phyloP scores from a whole-genome alignment of 106 monocot genomes.

The Chionographis japonica region DNA sequence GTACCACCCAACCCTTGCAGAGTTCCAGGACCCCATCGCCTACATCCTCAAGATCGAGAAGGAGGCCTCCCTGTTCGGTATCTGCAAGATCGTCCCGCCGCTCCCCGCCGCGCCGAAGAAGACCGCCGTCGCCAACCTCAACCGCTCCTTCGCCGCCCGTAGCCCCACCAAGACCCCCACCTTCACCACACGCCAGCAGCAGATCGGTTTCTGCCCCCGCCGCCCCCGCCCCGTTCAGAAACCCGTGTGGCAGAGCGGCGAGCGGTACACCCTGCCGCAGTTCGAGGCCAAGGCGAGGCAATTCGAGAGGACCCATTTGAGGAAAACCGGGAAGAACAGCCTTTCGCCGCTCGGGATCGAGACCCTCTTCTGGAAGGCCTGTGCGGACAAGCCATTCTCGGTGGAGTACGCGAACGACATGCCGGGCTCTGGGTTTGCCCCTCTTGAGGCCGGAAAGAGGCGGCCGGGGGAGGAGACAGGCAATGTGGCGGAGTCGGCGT shows the following conservation, averaged over 20 bases:
- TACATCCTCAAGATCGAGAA: constrained; percentile 93
- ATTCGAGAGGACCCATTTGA: constrained; percentile 65
- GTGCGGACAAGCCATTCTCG: constrained; percentile 64
- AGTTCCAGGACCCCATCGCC: constrained; percentile 92
- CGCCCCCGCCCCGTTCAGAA: constrained; percentile 77
- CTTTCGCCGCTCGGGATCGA: constrained; percentile 55
- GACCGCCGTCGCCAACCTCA: constrained; percentile 50
- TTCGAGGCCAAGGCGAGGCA: constrained; percentile 76
- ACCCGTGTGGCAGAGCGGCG: constrained; percentile 94
- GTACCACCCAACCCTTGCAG: constrained; percentile 75
- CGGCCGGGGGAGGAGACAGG: constrained; percentile 31
- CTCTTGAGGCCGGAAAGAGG: constrained; percentile 8
- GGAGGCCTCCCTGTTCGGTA: constrained; percentile 83
- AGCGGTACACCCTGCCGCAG: constrained; percentile 66
- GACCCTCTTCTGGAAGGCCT: constrained; percentile 80
- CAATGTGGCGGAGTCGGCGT: constrained; percentile 80
- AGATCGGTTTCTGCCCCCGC: constrained; percentile 90
- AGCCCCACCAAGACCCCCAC: constrained; percentile 23
- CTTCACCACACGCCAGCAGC: constrained; percentile 88
- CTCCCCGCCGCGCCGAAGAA: constrained; percentile 58
- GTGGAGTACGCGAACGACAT: constrained; percentile 99
- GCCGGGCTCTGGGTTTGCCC: constrained; percentile 78
- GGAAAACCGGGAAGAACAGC: constrained; percentile 2
- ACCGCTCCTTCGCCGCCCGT: constrained; percentile 51
- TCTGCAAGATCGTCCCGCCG: constrained; percentile 99